A percentile compares a stretch with the other conserved stretches of the same genome.
Evolutionary conservation across 106 monocot species (phyloP).

Genomic region (Allium sativum): DNA sequence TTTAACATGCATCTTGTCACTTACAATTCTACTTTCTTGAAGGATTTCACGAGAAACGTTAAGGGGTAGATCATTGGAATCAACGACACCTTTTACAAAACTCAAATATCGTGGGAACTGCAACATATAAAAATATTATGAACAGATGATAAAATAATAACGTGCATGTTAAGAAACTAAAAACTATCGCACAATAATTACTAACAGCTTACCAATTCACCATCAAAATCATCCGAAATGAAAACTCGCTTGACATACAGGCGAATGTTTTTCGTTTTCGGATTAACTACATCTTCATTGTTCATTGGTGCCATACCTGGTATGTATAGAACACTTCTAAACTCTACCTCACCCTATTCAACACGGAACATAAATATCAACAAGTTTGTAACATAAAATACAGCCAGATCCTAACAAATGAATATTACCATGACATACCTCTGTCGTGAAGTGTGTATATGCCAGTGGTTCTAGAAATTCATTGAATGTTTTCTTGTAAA

Average conservation of each 20-base stretch:
- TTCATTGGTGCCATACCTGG: conserved; percentile 96
- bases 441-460: conserved; percentile 87
- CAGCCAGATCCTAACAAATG: too few relatives aligned
- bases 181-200: background rate
- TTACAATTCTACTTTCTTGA: conserved; percentile 99
- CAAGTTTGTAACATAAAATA: too few relatives aligned
- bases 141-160: background rate
- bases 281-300: conserved; percentile 87
- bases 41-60: conserved; percentile 99
- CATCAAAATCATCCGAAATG: conserved; percentile 99
- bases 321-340: conserved; percentile 88
- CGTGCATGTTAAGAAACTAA: background rate
- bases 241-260: conserved; percentile 95
- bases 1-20: conserved; percentile 8
- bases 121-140: conserved; percentile 8
- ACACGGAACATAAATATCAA: background rate
- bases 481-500: conserved; percentile 94
- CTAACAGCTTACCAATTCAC: conserved; percentile 62
- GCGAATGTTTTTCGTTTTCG: conserved; percentile 95
- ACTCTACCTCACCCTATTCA: conserved; percentile 93
- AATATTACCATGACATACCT: conserved; percentile 24
- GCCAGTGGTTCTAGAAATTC: conserved; percentile 92
- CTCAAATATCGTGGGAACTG: conserved; percentile 94
- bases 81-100: conserved; percentile 96
- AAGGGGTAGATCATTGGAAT: conserved; percentile 96